Evolutionary conservation across 176 grass and related monocot genomes (phyloP).

Genomic region (Triticum monococcum): DNA sequence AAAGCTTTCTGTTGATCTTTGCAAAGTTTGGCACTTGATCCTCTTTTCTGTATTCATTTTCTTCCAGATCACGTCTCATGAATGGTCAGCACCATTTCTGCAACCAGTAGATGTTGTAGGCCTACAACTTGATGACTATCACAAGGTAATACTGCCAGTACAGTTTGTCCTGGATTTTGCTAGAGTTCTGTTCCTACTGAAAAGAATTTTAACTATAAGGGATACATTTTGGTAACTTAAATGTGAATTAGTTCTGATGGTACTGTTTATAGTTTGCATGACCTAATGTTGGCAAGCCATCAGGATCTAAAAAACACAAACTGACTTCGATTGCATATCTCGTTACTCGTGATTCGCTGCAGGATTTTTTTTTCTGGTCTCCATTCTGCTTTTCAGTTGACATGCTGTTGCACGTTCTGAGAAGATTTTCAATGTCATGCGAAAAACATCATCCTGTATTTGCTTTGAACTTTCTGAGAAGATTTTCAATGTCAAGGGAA

Average conservation of each 20-base stretch:
- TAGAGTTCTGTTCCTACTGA: not conserved
- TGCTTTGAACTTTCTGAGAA: not conserved
- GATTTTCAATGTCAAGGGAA: not conserved
- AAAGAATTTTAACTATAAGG: constrained; percentile 6
- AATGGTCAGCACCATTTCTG: constrained; percentile 72
- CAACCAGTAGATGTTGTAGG: constrained; percentile 75
- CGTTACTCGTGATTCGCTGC: not conserved
- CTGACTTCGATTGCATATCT: not conserved
- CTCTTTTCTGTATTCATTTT: constrained; percentile 29
- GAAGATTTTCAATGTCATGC: not conserved
- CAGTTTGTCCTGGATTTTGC: not conserved
- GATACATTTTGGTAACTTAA: constrained; percentile 14
- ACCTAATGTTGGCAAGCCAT: not conserved
- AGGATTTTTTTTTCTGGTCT: not conserved
- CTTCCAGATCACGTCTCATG: constrained; percentile 64
- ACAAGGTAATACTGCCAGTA: constrained; percentile 53
- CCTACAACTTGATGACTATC: constrained; percentile 72
- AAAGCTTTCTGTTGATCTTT: not conserved
- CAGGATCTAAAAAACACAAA: not conserved
- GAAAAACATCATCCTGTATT: not conserved
- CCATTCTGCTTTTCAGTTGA: not conserved
- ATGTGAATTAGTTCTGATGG: not conserved
- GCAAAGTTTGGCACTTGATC: constrained; percentile 20
- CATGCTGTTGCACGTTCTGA: not conserved
- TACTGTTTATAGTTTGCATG: not conserved